Conservation (phyloP, 768 basidiomycete species). For the Fistulinella prunicolor region DNA sequence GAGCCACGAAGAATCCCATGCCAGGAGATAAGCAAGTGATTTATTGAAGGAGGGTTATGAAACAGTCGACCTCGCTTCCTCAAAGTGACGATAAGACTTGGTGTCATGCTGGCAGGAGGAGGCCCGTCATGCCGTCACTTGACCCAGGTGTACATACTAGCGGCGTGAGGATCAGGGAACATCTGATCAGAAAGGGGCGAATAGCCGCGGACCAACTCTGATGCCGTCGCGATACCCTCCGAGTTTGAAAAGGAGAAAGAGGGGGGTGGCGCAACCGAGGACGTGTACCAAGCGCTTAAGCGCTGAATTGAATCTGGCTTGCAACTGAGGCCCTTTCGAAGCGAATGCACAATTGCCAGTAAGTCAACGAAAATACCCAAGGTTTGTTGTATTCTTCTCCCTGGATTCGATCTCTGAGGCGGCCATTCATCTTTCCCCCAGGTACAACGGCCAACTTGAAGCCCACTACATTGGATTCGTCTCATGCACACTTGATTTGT, state of each 20-base stretch:
- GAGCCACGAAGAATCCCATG: background rate
- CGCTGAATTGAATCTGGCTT: background rate
- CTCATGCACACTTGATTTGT: too few relatives aligned
- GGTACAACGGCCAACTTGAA: too few relatives aligned
- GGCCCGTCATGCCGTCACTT: conserved; percentile 1
- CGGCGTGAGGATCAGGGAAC: conserved; percentile 18
- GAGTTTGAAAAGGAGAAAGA: too few relatives aligned
- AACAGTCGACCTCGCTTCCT: conserved; percentile 4
- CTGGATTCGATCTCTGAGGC: too few relatives aligned
- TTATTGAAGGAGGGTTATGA: conserved; percentile 5
- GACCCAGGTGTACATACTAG: conserved; percentile 1
- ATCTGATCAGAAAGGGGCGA: conserved; percentile 3
- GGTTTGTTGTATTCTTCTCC: too few relatives aligned
- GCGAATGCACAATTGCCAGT: too few relatives aligned
- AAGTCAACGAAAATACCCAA: too few relatives aligned
- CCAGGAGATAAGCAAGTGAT: background rate
- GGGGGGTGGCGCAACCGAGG: conserved; percentile 2
- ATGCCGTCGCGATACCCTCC: background rate
- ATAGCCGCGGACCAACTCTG: conserved; percentile 18
- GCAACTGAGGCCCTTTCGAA: too few relatives aligned
- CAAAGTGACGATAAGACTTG: conserved; percentile 1
- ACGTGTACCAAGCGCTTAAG: background rate
- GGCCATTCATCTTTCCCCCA: too few relatives aligned
- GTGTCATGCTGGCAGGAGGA: conserved; percentile 1
- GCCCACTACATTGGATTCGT: too few relatives aligned